Evolutionary conservation across 257 asterid species (phyloP), one percentile per base, ranked within the genome.

Genomic region (Rauvolfia tetraphylla): DNA sequence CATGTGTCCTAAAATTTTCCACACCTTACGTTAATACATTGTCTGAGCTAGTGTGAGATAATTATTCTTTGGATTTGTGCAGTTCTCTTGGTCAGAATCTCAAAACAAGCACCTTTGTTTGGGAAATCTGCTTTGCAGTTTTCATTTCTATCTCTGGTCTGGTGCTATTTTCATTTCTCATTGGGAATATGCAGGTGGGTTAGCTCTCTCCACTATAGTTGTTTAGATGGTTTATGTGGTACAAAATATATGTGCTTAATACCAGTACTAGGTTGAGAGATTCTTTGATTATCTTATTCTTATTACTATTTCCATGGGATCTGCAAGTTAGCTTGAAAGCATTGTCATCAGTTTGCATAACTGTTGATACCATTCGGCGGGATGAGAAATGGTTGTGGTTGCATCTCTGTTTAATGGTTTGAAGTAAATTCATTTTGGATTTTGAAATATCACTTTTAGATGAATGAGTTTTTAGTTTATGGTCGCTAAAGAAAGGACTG

Each of bases 21-120:
- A 20, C 1, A 38, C 27, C n/a, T 5, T 10, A 13, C 15, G 39
- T 17, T 31, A 14, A 68, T 20, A 59, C 61, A 23, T 54, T 56
- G 6, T 54, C 22, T 58, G 36, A 48, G 49, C 56, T 14, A 18
- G 2, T 12, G 20, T 53, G 2, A 44, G 15, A 25, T 51, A 25
- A 49, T 71, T 71, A 3, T 8, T 22, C 59, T 27, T 51, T 51
- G 75, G 51, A 75, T 31, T 9, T 27, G 39, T 84, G 89, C 93
- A 93, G 99, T 84, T 95, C 98, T 71, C 98, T 95, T 38, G 99
- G 99, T 71, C 99, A 95, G 91, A 93, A 93, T 87, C 99, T 95
- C 72, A 23, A 91, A 79, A 95, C 97, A 65, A 95, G 99, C 77
- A 93, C 97, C 72, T 93, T 68, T 79, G 90, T 93, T 79, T 95